Evolutionary conservation across 2,329 filamentous ascomycete species (phyloP).

Genomic region (Ophiosphaerella korrae): DNA sequence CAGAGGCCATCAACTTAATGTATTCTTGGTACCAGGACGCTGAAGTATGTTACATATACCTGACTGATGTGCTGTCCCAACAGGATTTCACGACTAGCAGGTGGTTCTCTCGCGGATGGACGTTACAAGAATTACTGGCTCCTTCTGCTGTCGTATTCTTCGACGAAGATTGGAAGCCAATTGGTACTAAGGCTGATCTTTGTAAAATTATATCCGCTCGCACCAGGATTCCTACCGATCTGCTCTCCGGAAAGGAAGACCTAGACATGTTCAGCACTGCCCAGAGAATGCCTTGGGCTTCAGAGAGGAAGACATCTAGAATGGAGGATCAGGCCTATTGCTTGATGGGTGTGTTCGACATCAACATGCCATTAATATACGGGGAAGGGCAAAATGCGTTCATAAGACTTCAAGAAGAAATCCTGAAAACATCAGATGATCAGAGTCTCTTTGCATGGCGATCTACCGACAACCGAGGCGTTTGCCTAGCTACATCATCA

Average conservation of each 20-base stretch:
- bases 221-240: neutral
- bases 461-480: neutral
- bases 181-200: neutral
- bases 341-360: slow-evolving; percentile 11
- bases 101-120: neutral
- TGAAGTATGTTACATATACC: neutral
- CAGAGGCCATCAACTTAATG: neutral
- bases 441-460: slow-evolving; percentile 4
- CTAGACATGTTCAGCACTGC: slow-evolving; percentile 5
- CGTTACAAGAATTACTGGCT: neutral
- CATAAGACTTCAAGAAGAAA: slow-evolving; percentile 21
- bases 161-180: neutral
- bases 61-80: neutral
- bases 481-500: neutral
- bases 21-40: neutral
- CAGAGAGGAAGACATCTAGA: slow-evolving; percentile 13
- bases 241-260: neutral
- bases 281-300: neutral
- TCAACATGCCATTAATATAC: slow-evolving; percentile 22
- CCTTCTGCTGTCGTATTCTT: neutral
- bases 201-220: neutral
- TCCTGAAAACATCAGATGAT: slow-evolving; percentile 7
- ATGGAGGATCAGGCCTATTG: slow-evolving; percentile 12
- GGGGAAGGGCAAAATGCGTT: slow-evolving; percentile 31
- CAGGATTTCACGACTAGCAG: neutral